Base-by-base conservation (phyloP, 1,139 yeast species). In the Oligophagozyma castellii region DNA sequence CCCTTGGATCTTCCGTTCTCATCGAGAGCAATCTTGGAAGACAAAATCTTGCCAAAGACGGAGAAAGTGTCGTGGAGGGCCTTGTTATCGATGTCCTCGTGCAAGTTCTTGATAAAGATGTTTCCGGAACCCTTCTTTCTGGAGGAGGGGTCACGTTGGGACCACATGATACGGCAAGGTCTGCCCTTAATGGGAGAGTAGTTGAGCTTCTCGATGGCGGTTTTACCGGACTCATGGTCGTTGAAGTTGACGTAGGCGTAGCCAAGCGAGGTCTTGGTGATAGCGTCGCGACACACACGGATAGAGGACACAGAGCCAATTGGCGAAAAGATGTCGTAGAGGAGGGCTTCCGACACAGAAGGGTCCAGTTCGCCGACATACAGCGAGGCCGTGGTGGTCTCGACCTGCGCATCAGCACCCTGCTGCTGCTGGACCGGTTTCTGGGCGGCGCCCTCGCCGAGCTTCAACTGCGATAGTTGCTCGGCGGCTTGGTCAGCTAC, bases 111-210 rank as follows among this genome's bases (percentile, higher is more conserved):
- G 68, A 89, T 89, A 73, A 80, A 89, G 46, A 92, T 78, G 72
- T 89, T 89, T 55, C 95, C 95, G 44, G 83, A 80, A 59, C 96
- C 96, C 55, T 79, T 78, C 70, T 81, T 83, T 71, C 98, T 81
- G 51, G 77, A 62, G 42, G 95, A 73, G 42, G 98, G 98, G 60
- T 89, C 96, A 66, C 98, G 83, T 70, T 92, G 98, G 45, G 96
- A 84, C 95, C 96, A 86, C 98, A 92, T 92, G 67, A 89, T 89
- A 65, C 99, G 86, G 66, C 96, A 84, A 51, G 95, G 89, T 56
- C 80, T 84, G 55, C 95, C 96, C 63, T 86, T 89, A 63, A 89
- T 75, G 53, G 74, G 75, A 39, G 84, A 64, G 67, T 89, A 89
- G 80, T 89, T 92, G 63, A 92, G 73, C 62, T 84, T 93, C 56